phyloP scores from a whole-genome alignment of 495 filamentous ascomycete genomes.

The Hyaloscypha variabilis region DNA sequence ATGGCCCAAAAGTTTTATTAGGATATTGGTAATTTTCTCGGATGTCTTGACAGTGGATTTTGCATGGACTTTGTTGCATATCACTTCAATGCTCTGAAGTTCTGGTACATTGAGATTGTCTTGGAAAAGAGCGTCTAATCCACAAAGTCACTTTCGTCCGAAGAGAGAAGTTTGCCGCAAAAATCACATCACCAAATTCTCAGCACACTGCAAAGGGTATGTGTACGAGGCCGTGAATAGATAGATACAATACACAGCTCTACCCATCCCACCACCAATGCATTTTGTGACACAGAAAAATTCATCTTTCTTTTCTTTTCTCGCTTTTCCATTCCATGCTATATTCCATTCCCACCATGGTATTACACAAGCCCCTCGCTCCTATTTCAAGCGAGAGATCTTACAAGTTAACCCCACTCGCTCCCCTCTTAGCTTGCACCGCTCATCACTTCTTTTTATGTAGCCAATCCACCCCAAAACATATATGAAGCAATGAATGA shows the following conservation, averaged over 20 bases:
- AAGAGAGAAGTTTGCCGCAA: too few relatives aligned
- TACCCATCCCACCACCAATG: constrained; percentile 13
- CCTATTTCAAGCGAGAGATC: not conserved
- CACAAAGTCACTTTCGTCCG: too few relatives aligned
- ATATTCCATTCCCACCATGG: constrained; percentile 1
- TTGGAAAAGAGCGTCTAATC: too few relatives aligned
- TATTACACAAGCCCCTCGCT: constrained; percentile 21
- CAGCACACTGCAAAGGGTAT: not conserved
- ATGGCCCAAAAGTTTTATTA: too few relatives aligned
- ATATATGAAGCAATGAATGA: constrained; percentile 21
- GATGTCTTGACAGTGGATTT: too few relatives aligned
- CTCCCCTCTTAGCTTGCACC: not conserved
- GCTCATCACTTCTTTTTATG: constrained; percentile 20
- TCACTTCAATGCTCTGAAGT: too few relatives aligned
- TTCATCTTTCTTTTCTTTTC: not conserved
- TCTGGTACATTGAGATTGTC: too few relatives aligned
- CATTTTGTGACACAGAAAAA: constrained; percentile 11
- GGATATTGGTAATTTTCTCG: too few relatives aligned
- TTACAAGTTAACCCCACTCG: not conserved
- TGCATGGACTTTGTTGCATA: too few relatives aligned
- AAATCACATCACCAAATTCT: too few relatives aligned
- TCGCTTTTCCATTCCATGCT: constrained; percentile 1
- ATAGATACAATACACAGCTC: not conserved
- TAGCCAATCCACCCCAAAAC: constrained; percentile 16
- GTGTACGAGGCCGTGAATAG: not conserved